Evolutionary conservation across 805 yeast species (phyloP), one percentile per base, ranked within the genome.

Genomic region (Candida sakaeoensis): DNA sequence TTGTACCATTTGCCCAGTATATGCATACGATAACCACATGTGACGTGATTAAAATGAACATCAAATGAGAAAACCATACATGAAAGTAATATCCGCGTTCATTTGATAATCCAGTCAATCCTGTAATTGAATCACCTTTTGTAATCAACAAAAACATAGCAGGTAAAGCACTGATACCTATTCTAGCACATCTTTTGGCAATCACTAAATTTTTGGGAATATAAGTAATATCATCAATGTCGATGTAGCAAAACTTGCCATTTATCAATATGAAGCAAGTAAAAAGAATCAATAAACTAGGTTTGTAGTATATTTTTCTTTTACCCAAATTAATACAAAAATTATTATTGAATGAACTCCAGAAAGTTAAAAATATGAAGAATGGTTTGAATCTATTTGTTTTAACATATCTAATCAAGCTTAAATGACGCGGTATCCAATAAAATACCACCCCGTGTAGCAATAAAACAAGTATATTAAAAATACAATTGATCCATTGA

Each of bases 61-160:
- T 56, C 8, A 56, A 46, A 27, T 75, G 52, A 16, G 74, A 70
- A 21, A 71, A 46, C 76, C 76, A 71, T 26, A 63, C 61, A 44
- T 73, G 79, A 23, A 71, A 49, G 15, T 67, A 54, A 2, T 52
- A 52, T 2, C 68, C 40, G 39, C 69, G 55, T 43, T 72, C 76
- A 37, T 55, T 63, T 18, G 66, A 55, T 23, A 72, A 54, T 2
- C 79, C 79, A 0, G 72, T 52, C 7, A 70, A 36, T 1, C 65
- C 54, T 1, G 70, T 54, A 3, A 72, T 39, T 7, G 67, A 37
- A 42, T 69, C 72, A 43, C 68, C 61, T 45, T 71, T 71, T n/a
- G 61, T 51, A 3, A 68, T 55, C 24, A 64, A 47, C 6, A 72
- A 36, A 39, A 63, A 57, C 18, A 70, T 40, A 4, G 62, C 41